Evolutionary conservation across 73 alveolate genomes (phyloP).

Genomic region (Strombidium stylifer): DNA sequence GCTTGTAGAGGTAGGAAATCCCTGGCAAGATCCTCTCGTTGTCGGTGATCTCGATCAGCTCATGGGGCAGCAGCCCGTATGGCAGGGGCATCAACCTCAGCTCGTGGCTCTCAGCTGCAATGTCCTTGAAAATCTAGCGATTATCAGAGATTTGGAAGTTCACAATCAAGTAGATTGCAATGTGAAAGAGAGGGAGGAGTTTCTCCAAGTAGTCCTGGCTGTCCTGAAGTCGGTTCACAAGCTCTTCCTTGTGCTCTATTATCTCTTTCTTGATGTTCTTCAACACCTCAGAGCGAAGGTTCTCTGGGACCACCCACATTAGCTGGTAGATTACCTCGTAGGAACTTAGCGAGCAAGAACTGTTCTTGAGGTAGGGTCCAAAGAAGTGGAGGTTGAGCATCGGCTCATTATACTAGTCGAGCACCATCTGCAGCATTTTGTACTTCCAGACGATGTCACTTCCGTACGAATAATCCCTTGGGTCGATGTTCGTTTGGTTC

Average conservation of each 20-base stretch:
- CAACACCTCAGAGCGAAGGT: neutral
- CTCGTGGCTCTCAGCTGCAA: constrained; percentile 50
- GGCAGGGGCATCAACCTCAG: constrained; percentile 58
- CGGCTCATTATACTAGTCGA: constrained; percentile 18
- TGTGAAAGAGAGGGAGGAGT: constrained; percentile 27
- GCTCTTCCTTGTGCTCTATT: constrained; percentile 15
- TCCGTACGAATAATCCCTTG: neutral
- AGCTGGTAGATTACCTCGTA: constrained; percentile 19
- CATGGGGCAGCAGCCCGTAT: constrained; percentile 61
- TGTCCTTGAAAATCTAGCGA: neutral
- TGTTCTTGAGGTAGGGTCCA: constrained; percentile 38
- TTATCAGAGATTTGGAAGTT: neutral
- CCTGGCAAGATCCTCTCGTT: constrained; percentile 54
- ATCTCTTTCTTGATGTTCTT: neutral
- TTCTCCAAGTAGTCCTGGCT: neutral
- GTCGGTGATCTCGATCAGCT: constrained; percentile 47
- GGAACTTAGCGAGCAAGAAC: neutral
- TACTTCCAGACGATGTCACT: neutral
- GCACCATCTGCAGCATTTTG: constrained; percentile 5
- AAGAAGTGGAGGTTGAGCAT: constrained; percentile 45
- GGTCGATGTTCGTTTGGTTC: neutral
- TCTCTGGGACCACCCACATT: neutral
- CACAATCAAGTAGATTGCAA: constrained; percentile 13
- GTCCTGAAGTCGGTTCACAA: neutral
- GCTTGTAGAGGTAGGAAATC: constrained; percentile 8